A percentile compares a stretch with the other conserved stretches of the same genome.
phyloP scores from a whole-genome alignment of 1,284 basidiomycete genomes.

The Neonothopanus nambi region DNA sequence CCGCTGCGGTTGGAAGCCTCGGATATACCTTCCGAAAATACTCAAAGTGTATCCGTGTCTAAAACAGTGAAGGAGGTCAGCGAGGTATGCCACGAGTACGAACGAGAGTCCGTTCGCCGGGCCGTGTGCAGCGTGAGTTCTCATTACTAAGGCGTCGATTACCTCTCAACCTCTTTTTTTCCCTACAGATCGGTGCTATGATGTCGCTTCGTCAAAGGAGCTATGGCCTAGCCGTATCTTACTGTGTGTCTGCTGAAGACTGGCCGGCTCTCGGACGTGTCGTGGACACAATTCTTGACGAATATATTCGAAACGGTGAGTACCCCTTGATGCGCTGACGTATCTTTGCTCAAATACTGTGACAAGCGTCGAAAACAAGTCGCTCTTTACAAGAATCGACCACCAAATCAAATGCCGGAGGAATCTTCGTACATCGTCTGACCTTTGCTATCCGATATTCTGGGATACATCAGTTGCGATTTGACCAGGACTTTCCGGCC shows the following conservation, averaged over 20 bases:
- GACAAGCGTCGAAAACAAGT: constrained; percentile 64
- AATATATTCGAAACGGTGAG: constrained; percentile 64
- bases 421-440: constrained; percentile 67
- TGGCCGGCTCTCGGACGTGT: constrained; percentile 75
- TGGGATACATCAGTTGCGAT: constrained; percentile 64
- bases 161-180: constrained; percentile 4
- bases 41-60: constrained; percentile 33
- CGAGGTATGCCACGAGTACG: constrained; percentile 64
- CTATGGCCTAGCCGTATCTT: constrained; percentile 77
- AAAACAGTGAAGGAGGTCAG: constrained; percentile 62
- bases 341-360: constrained; percentile 27
- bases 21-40: constrained; percentile 12
- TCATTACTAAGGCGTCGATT: constrained; percentile 8
- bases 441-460: constrained; percentile 75
- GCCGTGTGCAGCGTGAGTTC: constrained; percentile 60
- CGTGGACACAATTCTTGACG: constrained; percentile 68
- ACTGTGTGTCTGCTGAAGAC: constrained; percentile 76
- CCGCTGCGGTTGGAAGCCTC: constrained; percentile 48
- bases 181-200: constrained; percentile 71
- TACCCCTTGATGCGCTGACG: not conserved
- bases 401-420: constrained; percentile 46
- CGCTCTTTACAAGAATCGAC: constrained; percentile 64
- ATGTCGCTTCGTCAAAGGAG: constrained; percentile 64
- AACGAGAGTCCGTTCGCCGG: constrained; percentile 62
- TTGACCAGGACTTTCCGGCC: constrained; percentile 52